These are phyloP conservation scores for Dalechampia spathulata DNA, from an alignment of 441 rosid genomes.

Conservation along the genomic window DNA sequence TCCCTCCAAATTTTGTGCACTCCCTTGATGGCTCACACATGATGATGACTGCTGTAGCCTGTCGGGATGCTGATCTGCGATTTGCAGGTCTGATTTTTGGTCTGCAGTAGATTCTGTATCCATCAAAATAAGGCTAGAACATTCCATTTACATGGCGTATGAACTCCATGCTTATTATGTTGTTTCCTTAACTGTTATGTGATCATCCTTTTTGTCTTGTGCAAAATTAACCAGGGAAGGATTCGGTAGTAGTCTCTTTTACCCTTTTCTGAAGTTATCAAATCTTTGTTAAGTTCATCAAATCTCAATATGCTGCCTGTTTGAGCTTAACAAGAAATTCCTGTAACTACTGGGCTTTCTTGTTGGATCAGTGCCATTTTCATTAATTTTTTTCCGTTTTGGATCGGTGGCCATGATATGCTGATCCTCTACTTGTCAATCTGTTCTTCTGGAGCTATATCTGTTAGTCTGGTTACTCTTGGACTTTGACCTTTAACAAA, in stretches of 20 bases:
- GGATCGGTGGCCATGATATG: too few species aligned
- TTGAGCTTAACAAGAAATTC: not conserved
- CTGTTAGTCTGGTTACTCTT: too few species aligned
- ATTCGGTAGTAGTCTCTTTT: not conserved
- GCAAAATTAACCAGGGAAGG: not conserved
- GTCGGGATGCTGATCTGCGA: conserved; percentile 73
- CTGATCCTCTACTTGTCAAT: not conserved
- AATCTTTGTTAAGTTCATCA: not conserved
- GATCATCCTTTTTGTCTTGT: not conserved
- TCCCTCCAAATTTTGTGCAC: conserved; percentile 96
- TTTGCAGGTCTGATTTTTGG: conserved; percentile 65
- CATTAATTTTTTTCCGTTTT: not conserved
- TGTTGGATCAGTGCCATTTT: not conserved
- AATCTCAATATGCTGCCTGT: not conserved
- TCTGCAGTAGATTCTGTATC: conserved; percentile 1
- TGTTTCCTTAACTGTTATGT: not conserved
- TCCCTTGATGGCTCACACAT: conserved; percentile 96
- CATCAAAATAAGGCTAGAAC: not conserved
- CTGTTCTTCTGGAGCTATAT: too few species aligned
- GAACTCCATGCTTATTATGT: not conserved
- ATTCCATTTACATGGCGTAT: not conserved
- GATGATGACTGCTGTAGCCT: conserved; percentile 99
- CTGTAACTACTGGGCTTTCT: not conserved
- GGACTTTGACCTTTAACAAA: too few species aligned
- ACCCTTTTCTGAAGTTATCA: not conserved